Percentiles rank a stretch among this genome's conserved stretches.
phyloP scores from a whole-genome alignment of 352 stramenopile genomes.

The Chrysophaeum taylorii region DNA sequence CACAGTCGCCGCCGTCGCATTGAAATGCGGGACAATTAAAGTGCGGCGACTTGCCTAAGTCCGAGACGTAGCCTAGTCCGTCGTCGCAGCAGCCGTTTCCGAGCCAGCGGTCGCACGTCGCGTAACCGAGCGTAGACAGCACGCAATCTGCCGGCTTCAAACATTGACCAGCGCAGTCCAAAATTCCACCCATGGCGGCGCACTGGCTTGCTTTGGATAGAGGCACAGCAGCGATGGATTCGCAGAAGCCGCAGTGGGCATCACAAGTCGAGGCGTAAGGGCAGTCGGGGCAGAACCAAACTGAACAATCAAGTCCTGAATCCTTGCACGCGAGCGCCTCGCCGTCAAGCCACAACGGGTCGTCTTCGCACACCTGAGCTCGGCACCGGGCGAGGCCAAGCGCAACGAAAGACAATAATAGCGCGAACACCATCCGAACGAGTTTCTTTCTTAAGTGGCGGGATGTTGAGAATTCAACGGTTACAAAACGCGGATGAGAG shows the following conservation, averaged over 20 bases:
- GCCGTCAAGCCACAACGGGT: too few species aligned
- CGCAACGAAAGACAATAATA: too few species aligned
- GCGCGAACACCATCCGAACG: too few species aligned
- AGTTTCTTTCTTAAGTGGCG: too few species aligned
- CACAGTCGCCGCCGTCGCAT: slow-evolving; percentile 29
- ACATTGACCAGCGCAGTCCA: slow-evolving; percentile 22
- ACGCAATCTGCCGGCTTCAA: slow-evolving; percentile 9
- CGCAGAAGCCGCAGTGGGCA: slow-evolving; percentile 16
- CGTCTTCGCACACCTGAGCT: too few species aligned
- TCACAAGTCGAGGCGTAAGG: slow-evolving; percentile 14
- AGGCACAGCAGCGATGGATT: neutral
- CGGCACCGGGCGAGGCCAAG: too few species aligned
- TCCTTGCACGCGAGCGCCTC: too few species aligned
- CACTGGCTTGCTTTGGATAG: neutral
- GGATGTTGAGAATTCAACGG: too few species aligned
- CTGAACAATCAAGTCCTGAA: neutral
- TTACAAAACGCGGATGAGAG: too few species aligned
- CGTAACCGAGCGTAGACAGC: neutral
- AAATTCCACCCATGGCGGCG: slow-evolving; percentile 5
- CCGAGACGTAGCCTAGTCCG: slow-evolving; percentile 16
- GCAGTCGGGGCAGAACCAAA: slow-evolving; percentile 16
- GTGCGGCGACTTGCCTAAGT: slow-evolving; percentile 14
- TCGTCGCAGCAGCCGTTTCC: slow-evolving; percentile 28
- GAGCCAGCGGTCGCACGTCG: slow-evolving; percentile 17
- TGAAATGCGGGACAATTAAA: slow-evolving; percentile 26